These are phyloP conservation scores for Spiromastix sp. DNA, from an alignment of 2,329 filamentous ascomycete species.

Conservation along the genomic window DNA sequence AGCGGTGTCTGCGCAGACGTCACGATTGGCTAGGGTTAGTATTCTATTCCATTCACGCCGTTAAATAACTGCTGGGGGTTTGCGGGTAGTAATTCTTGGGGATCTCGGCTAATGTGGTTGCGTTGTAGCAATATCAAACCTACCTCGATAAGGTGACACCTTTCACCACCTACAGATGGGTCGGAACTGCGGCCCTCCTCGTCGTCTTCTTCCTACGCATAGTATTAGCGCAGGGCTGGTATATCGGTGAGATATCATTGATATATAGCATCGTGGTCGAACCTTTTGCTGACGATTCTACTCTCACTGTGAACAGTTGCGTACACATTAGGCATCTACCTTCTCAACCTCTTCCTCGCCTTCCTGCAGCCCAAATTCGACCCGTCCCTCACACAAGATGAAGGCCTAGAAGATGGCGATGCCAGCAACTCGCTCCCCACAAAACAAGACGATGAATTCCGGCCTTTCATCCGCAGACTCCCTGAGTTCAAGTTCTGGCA, in stretches of 20 bases:
- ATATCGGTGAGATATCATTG: conserved; percentile 68
- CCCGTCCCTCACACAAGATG: conserved; percentile 88
- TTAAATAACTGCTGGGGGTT: neutral
- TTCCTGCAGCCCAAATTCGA: conserved; percentile 99
- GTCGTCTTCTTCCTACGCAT: conserved; percentile 81
- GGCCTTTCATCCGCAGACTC: conserved; percentile 88
- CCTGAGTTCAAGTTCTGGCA: conserved; percentile 99
- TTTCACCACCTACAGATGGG: conserved; percentile 81
- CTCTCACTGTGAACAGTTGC: conserved; percentile 52
- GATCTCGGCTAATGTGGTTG: conserved; percentile 2
- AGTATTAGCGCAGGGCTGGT: conserved; percentile 91
- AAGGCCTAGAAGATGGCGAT: conserved; percentile 89
- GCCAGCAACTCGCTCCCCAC: conserved; percentile 67
- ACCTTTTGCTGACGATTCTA: neutral
- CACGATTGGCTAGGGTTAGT: conserved; percentile 33
- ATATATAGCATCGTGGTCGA: neutral
- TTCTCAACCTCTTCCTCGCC: conserved; percentile 96
- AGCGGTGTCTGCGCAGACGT: conserved; percentile 75
- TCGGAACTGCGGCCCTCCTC: conserved; percentile 66
- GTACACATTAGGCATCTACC: conserved; percentile 96
- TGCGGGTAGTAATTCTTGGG: neutral
- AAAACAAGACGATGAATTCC: conserved; percentile 95
- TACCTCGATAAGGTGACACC: conserved; percentile 91
- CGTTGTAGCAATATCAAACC: conserved; percentile 72
- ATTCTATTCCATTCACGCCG: no score